Evolutionary conservation across 1,139 yeast species (phyloP).

Genomic region (Debaryomycetaceae sp.): DNA sequence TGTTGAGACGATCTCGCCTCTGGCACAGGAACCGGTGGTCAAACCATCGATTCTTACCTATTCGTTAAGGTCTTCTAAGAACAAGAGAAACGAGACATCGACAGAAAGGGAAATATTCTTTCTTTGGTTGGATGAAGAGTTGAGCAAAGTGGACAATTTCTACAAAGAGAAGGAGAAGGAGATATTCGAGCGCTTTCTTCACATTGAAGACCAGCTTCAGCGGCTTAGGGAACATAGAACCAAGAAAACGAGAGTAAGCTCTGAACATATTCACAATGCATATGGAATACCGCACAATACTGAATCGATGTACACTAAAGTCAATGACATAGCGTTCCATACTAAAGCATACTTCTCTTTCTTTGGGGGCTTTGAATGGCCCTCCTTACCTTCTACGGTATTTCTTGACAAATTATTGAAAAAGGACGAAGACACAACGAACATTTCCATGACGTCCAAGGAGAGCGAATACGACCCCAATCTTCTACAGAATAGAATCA

Average conservation of each 20-base stretch:
- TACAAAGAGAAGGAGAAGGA: slow-evolving; percentile 59
- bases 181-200: slow-evolving; percentile 54
- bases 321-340: slow-evolving; percentile 30
- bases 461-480: slow-evolving; percentile 25
- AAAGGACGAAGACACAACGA: slow-evolving; percentile 6
- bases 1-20: background rate
- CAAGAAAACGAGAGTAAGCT: slow-evolving; percentile 11
- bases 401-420: slow-evolving; percentile 32
- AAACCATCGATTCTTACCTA: slow-evolving; percentile 16
- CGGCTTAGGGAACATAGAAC: slow-evolving; percentile 56
- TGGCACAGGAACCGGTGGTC: background rate
- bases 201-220: slow-evolving; percentile 66
- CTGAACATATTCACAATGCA: slow-evolving; percentile 8
- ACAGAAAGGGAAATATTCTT: slow-evolving; percentile 45
- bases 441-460: slow-evolving; percentile 13
- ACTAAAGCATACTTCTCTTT: slow-evolving; percentile 30
- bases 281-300: slow-evolving; percentile 2
- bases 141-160: slow-evolving; percentile 57
- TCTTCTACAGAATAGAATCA: slow-evolving; percentile 36
- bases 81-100: slow-evolving; percentile 16
- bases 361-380: slow-evolving; percentile 48
- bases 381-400: slow-evolving; percentile 52
- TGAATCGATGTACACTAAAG: slow-evolving; percentile 17
- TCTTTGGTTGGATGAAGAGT: slow-evolving; percentile 60
- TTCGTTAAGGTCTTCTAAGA: slow-evolving; percentile 17